These are phyloP conservation scores for Scleroderma bovista DNA, from an alignment of 768 basidiomycete genomes.

Conservation along the genomic window DNA sequence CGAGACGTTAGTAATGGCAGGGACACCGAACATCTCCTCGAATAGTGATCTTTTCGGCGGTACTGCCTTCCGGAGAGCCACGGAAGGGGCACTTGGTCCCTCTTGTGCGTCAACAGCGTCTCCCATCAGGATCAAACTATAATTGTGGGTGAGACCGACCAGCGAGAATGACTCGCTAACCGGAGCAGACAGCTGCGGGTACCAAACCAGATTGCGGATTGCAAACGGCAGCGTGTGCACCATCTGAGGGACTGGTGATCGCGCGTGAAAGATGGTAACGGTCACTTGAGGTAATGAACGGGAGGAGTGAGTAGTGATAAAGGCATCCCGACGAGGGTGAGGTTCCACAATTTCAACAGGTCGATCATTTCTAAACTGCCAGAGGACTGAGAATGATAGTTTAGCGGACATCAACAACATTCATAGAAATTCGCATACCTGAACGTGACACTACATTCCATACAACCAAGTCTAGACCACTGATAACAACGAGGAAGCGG, in stretches of 20 bases:
- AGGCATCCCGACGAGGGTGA: conserved; percentile 52
- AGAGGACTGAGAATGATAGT: conserved; percentile 44
- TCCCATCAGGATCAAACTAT: conserved; percentile 65
- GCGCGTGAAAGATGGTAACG: conserved; percentile 44
- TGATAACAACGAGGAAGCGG: conserved; percentile 60
- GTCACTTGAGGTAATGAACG: conserved; percentile 29
- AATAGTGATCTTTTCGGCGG: conserved; percentile 58
- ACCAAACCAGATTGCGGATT: conserved; percentile 46
- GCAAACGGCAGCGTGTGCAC: conserved; percentile 53
- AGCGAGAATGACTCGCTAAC: conserved; percentile 44
- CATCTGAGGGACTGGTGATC: conserved; percentile 40
- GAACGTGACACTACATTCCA: conserved; percentile 68
- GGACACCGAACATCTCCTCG: conserved; percentile 85
- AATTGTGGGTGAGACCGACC: conserved; percentile 63
- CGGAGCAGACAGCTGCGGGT: conserved; percentile 30
- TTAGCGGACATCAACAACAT: not conserved
- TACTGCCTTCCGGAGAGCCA: conserved; percentile 29
- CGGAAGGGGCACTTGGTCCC: conserved; percentile 39
- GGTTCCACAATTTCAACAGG: conserved; percentile 44
- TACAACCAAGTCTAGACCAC: conserved; percentile 46
- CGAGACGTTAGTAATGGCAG: conserved; percentile 47
- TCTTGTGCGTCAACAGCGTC: conserved; percentile 42
- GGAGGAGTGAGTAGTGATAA: conserved; percentile 49
- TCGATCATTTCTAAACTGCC: conserved; percentile 41
- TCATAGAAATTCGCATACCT: conserved; percentile 39